Evolutionary conservation across 192 early-diverging fungal species (phyloP).

Genomic region (Spinellus fusiger): DNA sequence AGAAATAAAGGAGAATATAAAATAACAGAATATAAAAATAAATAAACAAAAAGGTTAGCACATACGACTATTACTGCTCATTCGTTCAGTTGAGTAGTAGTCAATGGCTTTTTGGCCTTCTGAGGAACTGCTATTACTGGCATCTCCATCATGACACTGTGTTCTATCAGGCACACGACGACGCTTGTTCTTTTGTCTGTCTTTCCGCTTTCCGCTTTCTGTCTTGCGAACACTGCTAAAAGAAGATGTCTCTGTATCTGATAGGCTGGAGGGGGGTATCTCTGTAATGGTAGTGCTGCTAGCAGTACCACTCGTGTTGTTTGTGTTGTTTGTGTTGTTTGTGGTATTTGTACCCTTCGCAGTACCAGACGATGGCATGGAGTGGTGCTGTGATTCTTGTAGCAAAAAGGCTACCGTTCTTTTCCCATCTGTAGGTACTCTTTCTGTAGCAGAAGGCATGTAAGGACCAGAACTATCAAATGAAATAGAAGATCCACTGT

Average conservation of each 20-base stretch:
- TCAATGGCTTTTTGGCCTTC: neutral
- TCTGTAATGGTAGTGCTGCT: no score
- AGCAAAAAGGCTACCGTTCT: neutral
- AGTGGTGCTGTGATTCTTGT: neutral
- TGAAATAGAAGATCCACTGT: conserved; percentile 8
- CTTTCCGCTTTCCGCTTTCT: conserved; percentile 8
- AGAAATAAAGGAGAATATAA: neutral
- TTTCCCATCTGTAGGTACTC: no score
- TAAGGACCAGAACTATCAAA: neutral
- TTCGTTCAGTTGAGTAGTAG: neutral
- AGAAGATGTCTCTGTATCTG: neutral
- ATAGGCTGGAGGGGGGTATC: no score
- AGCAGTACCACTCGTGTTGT: neutral
- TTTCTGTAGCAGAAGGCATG: no score
- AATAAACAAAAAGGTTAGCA: neutral
- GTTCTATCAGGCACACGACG: neutral
- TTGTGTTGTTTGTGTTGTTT: neutral
- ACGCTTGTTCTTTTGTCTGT: neutral
- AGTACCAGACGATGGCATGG: neutral
- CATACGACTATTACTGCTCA: neutral
- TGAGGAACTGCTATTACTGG: neutral
- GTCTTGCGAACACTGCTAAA: neutral
- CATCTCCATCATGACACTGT: neutral
- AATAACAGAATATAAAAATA: neutral
- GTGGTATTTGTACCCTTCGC: no score